phyloP scores from a whole-genome alignment of 2,329 filamentous ascomycete species.

The Macroventuria anomochaeta region DNA sequence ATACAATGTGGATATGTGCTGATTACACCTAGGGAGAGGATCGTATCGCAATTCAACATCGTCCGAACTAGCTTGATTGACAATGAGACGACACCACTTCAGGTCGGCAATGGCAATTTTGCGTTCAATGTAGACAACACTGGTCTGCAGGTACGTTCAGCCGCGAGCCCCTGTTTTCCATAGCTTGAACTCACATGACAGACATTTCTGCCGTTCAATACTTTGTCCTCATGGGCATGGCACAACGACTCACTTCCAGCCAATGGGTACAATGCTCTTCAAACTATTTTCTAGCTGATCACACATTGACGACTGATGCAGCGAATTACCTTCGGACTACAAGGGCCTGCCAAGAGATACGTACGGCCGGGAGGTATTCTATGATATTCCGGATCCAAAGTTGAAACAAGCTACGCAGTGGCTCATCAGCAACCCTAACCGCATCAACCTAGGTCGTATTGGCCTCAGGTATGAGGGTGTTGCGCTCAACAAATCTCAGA shows the following conservation, averaged over 20 bases:
- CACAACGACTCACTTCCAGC: slow-evolving; percentile 53
- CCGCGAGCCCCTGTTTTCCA: too few relatives aligned
- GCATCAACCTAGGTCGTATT: slow-evolving; percentile 57
- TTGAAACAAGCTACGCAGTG: slow-evolving; percentile 55
- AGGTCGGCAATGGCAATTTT: slow-evolving; percentile 57
- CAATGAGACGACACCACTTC: slow-evolving; percentile 58
- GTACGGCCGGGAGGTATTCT: slow-evolving; percentile 51
- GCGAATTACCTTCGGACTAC: slow-evolving; percentile 31
- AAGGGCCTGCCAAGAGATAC: slow-evolving; percentile 51
- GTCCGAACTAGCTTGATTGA: slow-evolving; percentile 27
- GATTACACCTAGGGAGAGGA: slow-evolving; percentile 8
- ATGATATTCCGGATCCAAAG: slow-evolving; percentile 50
- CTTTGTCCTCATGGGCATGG: slow-evolving; percentile 53
- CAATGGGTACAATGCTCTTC: slow-evolving; percentile 34
- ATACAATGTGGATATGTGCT: not conserved
- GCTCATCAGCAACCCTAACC: slow-evolving; percentile 61
- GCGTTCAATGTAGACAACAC: slow-evolving; percentile 56
- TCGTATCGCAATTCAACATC: slow-evolving; percentile 33
- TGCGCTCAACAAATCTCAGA: slow-evolving; percentile 23
- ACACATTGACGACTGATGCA: not conserved
- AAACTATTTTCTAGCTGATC: not conserved
- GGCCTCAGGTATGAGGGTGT: slow-evolving; percentile 53
- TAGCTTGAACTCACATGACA: not conserved
- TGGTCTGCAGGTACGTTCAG: slow-evolving; percentile 47
- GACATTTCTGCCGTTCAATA: slow-evolving; percentile 51